These are phyloP conservation scores for Lachancea meyersii DNA, from an alignment of 805 yeast genomes.

Conservation along the genomic window DNA sequence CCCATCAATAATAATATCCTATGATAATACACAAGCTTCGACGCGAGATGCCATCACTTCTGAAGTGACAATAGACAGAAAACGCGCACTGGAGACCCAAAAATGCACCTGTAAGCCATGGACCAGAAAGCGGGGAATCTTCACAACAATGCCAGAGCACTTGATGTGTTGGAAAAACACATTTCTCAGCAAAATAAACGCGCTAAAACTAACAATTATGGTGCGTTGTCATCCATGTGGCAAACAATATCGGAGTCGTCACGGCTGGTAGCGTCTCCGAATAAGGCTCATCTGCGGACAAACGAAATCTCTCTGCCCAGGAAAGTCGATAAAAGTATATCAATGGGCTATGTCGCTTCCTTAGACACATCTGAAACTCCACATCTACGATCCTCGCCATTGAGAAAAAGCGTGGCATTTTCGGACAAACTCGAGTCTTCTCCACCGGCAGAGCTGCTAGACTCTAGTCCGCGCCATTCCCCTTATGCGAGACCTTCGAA, in stretches of 20 bases:
- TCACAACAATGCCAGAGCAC: conserved; percentile 12
- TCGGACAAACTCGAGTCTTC: conserved; percentile 28
- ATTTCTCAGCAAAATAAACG: conserved; percentile 16
- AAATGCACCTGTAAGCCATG: conserved; percentile 1
- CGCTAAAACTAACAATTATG: conserved; percentile 2
- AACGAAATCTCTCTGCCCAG: not conserved
- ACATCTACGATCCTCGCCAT: conserved; percentile 16
- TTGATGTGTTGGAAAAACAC: conserved; percentile 26
- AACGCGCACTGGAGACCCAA: not conserved
- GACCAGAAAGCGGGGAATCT: not conserved
- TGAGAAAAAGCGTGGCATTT: conserved; percentile 26
- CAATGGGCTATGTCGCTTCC: not conserved
- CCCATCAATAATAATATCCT: too few species aligned
- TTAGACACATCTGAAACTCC: not conserved
- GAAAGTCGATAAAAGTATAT: not conserved
- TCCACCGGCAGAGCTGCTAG: conserved; percentile 13
- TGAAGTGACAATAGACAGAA: not conserved
- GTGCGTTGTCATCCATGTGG: conserved; percentile 1
- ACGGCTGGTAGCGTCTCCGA: conserved; percentile 1
- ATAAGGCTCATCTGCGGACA: not conserved
- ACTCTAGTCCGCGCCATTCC: conserved; percentile 20
- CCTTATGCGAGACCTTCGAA: conserved; percentile 18
- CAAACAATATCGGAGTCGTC: conserved; percentile 2
- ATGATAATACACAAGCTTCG: too few species aligned
- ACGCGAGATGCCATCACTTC: not conserved